phyloP scores from a whole-genome alignment of 2,329 filamentous ascomycete species.

The Hymenoscyphus occultus region DNA sequence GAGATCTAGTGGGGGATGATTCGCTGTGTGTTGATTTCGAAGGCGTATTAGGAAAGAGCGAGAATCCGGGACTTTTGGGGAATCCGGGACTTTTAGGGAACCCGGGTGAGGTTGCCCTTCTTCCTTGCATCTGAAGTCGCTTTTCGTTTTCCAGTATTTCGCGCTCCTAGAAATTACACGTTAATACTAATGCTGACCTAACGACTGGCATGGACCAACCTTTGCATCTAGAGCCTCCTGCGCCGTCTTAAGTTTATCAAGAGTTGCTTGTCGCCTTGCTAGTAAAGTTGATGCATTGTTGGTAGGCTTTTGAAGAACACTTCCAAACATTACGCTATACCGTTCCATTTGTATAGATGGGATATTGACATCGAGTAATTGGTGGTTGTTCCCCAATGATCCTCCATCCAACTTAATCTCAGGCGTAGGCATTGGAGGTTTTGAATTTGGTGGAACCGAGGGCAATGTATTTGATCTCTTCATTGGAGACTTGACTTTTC shows the following conservation, averaged over 20 bases:
- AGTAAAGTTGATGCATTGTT: constrained; percentile 41
- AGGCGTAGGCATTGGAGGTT: constrained; percentile 26
- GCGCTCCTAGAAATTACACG: constrained; percentile 34
- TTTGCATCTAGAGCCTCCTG: constrained; percentile 45
- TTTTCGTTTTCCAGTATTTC: constrained; percentile 33
- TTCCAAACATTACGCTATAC: constrained; percentile 91
- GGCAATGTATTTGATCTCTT: constrained; percentile 32
- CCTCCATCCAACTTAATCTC: constrained; percentile 28
- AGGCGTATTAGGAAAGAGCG: constrained; percentile 38
- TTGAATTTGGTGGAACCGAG: constrained; percentile 13
- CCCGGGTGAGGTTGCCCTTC: constrained; percentile 51
- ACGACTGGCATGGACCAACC: constrained; percentile 25
- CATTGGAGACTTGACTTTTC: constrained; percentile 28
- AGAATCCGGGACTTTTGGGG: constrained; percentile 46
- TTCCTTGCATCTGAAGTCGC: constrained; percentile 33
- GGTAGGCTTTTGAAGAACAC: constrained; percentile 54
- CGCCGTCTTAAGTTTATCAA: constrained; percentile 55
- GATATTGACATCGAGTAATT: constrained; percentile 72
- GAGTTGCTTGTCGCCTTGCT: constrained; percentile 55
- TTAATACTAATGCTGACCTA: constrained; percentile 22
- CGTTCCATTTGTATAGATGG: constrained; percentile 78
- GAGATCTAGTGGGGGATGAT: constrained; percentile 14
- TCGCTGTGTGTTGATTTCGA: constrained; percentile 22
- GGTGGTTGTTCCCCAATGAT: constrained; percentile 20
- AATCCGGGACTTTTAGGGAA: constrained; percentile 45